These are phyloP conservation scores for Cyberlindnera bimundalis DNA, from an alignment of 805 yeast genomes.

Conservation along the genomic window DNA sequence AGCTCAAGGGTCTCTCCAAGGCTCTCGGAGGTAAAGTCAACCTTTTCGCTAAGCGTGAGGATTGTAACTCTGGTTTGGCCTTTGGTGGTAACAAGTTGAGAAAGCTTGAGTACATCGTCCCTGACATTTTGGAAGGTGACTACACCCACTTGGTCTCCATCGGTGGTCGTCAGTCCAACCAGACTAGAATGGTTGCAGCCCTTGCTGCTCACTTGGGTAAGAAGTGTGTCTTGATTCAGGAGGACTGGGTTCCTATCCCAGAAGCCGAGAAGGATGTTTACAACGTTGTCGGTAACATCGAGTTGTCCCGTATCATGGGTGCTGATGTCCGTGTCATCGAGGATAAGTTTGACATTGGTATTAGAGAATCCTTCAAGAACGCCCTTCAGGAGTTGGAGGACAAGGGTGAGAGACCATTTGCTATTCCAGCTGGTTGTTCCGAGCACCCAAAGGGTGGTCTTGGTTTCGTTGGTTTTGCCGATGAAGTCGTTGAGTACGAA, in stretches of 20 bases:
- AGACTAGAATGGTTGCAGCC: conserved; percentile 21
- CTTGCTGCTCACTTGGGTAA: conserved; percentile 19
- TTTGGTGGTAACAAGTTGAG: conserved; percentile 21
- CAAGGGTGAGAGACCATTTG: conserved; percentile 15
- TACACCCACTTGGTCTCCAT: conserved; percentile 20
- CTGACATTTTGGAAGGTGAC: conserved; percentile 19
- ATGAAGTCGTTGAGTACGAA: conserved; percentile 16
- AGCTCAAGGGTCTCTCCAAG: conserved; percentile 16
- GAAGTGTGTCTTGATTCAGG: conserved; percentile 20
- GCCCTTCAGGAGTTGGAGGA: conserved; percentile 15
- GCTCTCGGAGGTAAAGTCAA: conserved; percentile 19
- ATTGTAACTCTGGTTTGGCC: conserved; percentile 20
- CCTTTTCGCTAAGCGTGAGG: conserved; percentile 20
- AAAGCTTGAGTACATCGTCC: conserved; percentile 20
- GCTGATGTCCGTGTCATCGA: conserved; percentile 21
- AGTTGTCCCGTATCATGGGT: conserved; percentile 20
- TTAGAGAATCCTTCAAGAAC: conserved; percentile 18
- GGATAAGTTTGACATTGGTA: conserved; percentile 19
- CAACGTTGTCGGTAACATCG: conserved; percentile 20
- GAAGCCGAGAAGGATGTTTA: conserved; percentile 20
- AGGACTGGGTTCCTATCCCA: conserved; percentile 22
- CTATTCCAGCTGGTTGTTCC: conserved; percentile 20
- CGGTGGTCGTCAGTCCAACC: conserved; percentile 20
- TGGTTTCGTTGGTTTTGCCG: conserved; percentile 18
- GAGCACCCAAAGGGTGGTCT: conserved; percentile 21